phyloP scores from a whole-genome alignment of 148 eudicot genomes.

The Mesembryanthemum crystallinum region DNA sequence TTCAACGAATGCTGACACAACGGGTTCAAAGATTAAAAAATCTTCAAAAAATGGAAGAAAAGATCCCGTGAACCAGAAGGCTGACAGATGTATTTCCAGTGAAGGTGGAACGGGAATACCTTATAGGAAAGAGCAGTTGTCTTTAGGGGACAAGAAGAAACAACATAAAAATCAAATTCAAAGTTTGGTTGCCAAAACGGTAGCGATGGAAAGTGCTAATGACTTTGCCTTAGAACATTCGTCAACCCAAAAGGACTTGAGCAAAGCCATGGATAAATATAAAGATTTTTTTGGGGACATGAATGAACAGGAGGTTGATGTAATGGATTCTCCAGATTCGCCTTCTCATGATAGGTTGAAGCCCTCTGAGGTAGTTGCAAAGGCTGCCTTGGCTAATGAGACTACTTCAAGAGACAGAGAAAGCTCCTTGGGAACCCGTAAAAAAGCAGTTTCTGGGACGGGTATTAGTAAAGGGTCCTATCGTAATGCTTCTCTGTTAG shows the following conservation, averaged over 20 bases:
- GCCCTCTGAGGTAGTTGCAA: conserved; percentile 37
- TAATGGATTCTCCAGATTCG: conserved; percentile 48
- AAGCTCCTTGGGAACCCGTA: conserved; percentile 33
- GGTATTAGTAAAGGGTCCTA: conserved; percentile 31
- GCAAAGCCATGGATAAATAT: conserved; percentile 52
- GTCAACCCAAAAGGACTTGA: conserved; percentile 33
- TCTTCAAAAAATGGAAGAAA: conserved; percentile 27
- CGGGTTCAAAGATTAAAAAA: conserved; percentile 34
- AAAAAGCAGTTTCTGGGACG: conserved; percentile 27
- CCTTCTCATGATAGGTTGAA: conserved; percentile 36
- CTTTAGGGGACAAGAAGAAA: conserved; percentile 49
- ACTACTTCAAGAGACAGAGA: conserved; percentile 35
- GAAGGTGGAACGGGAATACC: conserved; percentile 32
- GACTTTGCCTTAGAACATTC: conserved; percentile 35
- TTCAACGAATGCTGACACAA: conserved; percentile 28
- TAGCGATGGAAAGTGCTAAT: conserved; percentile 30
- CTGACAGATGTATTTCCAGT: conserved; percentile 27
- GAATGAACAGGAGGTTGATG: conserved; percentile 61
- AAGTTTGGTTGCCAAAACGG: conserved; percentile 28
- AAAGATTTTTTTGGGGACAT: conserved; percentile 87
- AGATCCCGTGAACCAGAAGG: conserved; percentile 33
- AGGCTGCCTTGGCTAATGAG: conserved; percentile 35
- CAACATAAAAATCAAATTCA: conserved; percentile 38
- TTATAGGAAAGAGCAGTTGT: conserved; percentile 38
- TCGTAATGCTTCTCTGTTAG: conserved; percentile 30